These are phyloP conservation scores for Candida labiduridarum DNA, from an alignment of 1,139 yeast species.

Conservation along the genomic window DNA sequence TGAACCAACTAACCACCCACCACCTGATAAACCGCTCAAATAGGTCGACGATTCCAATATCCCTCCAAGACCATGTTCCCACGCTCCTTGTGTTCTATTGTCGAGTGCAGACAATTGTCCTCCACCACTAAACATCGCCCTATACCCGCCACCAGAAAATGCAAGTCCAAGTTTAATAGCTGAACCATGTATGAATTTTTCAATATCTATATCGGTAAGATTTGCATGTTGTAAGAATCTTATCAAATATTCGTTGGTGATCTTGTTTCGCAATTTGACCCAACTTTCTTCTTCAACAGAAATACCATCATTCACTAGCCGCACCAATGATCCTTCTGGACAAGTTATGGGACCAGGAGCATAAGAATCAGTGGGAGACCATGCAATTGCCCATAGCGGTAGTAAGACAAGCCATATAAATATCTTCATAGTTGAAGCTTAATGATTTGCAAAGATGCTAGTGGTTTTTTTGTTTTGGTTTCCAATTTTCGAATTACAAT, in stretches of 20 bases:
- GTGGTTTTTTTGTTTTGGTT: not conserved
- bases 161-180: conserved; percentile 37
- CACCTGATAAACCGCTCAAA: conserved; percentile 46
- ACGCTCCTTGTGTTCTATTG: conserved; percentile 29
- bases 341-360: not conserved
- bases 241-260: conserved; percentile 33
- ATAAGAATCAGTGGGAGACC: conserved; percentile 1
- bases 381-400: not conserved
- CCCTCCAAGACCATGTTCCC: conserved; percentile 39
- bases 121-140: conserved; percentile 49
- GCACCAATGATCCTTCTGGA: conserved; percentile 2
- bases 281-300: not conserved
- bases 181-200: conserved; percentile 27
- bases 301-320: not conserved
- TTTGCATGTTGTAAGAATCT: conserved; percentile 38
- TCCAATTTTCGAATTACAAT: not conserved
- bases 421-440: not conserved
- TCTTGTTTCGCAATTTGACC: not conserved
- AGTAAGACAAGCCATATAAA: not conserved
- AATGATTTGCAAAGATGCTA: not conserved
- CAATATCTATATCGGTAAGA: conserved; percentile 36
- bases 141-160: conserved; percentile 48
- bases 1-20: conserved; percentile 46
- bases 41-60: conserved; percentile 41
- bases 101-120: conserved; percentile 43